Evolutionary conservation across 2,329 filamentous ascomycete species (phyloP), one percentile per base, ranked within the genome.

Genomic region (Alternaria longipes): DNA sequence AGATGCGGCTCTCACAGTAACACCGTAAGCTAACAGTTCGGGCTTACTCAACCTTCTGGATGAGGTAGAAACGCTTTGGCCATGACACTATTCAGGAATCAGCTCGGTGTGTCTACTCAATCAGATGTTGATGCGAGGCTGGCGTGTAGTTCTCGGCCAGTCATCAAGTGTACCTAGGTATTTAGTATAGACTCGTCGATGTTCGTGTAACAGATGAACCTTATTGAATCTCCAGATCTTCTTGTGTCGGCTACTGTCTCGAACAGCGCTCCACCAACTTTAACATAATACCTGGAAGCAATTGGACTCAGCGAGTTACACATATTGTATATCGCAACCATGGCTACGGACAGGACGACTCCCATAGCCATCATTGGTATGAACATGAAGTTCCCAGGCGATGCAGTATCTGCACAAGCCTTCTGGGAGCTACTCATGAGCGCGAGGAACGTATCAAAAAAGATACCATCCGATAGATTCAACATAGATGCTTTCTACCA

Each of bases 351-450:
- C 9, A 52, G 52, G 20, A 58, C 40, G 20, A 51, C 40, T 1
- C 59, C 59, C 20, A 59, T 62, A 34, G 60, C 60, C 50, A 57
- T 62, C 12, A 62, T 62, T 40, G 60, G 60, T 40, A 59, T 62
- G 60, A 49, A 47, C 45, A 44, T 59, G 50, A 56, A 60, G 40
- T 60, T 60, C 34, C 60, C 60, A 52, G 56, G 62, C 18, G 63
- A 61, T 28, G 64, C 63, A 11, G 57, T 49, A n/a, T 58, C 47
- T 5, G 28, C 58, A 11, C 54, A 64, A 22, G 20, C 50, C 14
- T 63, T 71, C 32, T 72, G 69, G 70, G 56, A 64, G 8, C 42
- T 69, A 20, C 56, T 69, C 4, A 41, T 52, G 38, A 53, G 47
- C 7, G 51, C 52, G 32, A 42, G 56, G 14, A 56, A 42, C 14